Evolutionary conservation across 1,284 basidiomycete genomes (phyloP).

Genomic region (Cerrena zonata): DNA sequence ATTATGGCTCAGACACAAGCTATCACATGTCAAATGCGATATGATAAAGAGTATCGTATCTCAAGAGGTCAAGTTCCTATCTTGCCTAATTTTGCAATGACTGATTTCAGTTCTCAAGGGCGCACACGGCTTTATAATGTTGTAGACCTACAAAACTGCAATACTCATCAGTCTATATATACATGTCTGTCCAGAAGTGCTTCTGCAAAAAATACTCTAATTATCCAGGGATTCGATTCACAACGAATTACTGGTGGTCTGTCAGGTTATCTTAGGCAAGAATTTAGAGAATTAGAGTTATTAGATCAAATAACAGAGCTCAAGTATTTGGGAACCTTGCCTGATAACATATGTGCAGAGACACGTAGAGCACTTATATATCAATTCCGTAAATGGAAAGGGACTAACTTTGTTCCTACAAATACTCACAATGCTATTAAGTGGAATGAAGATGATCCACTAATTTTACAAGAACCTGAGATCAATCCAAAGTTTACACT

Average conservation of each 20-base stretch:
- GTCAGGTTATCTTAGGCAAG: conserved; percentile 19
- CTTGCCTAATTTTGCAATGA: conserved; percentile 38
- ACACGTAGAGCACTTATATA: too few species aligned
- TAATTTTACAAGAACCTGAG: too few species aligned
- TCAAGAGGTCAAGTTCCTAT: conserved; percentile 29
- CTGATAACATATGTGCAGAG: too few species aligned
- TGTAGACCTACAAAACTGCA: conserved; percentile 27
- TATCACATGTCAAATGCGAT: conserved; percentile 19
- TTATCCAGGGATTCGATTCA: conserved; percentile 27
- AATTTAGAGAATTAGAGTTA: conserved; percentile 29
- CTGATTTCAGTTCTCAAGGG: conserved; percentile 37
- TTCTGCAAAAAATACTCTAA: conserved; percentile 26
- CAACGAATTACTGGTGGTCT: conserved; percentile 18
- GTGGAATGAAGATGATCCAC: too few species aligned
- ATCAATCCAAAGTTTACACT: too few species aligned
- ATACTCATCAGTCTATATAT: conserved; percentile 30
- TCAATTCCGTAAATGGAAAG: too few species aligned
- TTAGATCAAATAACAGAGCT: conserved; percentile 29
- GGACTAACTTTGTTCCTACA: too few species aligned
- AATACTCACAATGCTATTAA: too few species aligned
- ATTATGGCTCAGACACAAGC: conserved; percentile 15
- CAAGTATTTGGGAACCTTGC: conserved; percentile 17
- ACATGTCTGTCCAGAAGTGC: conserved; percentile 32
- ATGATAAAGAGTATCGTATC: conserved; percentile 24
- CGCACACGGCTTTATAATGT: conserved; percentile 30